Base-by-base conservation (phyloP, 2,329 filamentous ascomycete genomes). In the Colletotrichum sp. region DNA sequence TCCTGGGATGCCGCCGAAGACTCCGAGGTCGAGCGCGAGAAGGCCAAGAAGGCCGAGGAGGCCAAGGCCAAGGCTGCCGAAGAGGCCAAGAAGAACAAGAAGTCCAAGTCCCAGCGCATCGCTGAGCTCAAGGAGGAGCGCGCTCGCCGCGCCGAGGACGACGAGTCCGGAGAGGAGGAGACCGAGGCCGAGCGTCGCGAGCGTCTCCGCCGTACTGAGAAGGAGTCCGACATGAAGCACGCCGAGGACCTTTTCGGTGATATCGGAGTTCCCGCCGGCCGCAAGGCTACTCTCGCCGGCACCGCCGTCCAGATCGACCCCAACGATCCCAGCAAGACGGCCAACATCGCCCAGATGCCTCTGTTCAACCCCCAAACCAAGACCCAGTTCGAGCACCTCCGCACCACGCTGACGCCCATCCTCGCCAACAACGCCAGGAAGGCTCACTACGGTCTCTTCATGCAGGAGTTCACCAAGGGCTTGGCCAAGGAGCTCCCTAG, bases 1-100 rank as follows among this genome's bases (percentile, higher is more conserved):
- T 96, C 95, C 38, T 99, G 97, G 97, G 96, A 98, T 82, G 96
- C 95, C 74, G 96, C 95, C 80, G 97, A 98, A 83, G 97, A 99
- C 87, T 98, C 96, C 77, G 97, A 99, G 82, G 96, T 93, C 80
- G 97, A 99, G 89, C 94, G 96, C 81, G 96, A 98, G 86, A 99
- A 98, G 89, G 95, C 92, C 32, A 94, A 94, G 86, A 97, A 96
- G 88, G 95, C 93, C 66, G 93, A 91, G 8, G 96, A 95, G 82
- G 94, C 92, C 69, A 97, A 98, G 86, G 95, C 94, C 74, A 97
- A 97, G 86, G 96, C 95, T 32, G 95, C 96, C 0, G 96, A 94
- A 60, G 95, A 95, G 81, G 95, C 95, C 9, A 95, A 94, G 58
- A 95, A 95, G 69, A 95, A 93, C 82, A 97, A 98, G 89, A 98